Conservation (phyloP, 805 yeast species). For the Ogataea corticis region DNA sequence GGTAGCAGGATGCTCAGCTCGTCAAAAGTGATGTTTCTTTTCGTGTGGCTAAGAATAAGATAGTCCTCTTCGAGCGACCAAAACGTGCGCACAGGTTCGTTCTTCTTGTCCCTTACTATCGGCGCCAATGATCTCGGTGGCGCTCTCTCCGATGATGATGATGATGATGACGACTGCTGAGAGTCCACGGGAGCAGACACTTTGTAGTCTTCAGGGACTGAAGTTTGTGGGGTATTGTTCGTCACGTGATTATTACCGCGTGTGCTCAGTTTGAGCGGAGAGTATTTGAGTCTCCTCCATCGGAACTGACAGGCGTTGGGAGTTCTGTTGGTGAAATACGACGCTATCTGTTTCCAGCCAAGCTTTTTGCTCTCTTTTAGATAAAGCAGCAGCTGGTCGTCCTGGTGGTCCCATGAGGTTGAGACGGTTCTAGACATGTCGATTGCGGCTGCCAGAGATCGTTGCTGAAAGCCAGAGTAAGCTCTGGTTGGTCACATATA, state of each 20-base stretch:
- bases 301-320: slow-evolving; percentile 90
- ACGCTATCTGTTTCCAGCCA: slow-evolving; percentile 87
- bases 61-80: slow-evolving; percentile 33
- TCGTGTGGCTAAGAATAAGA: slow-evolving; percentile 51
- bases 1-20: slow-evolving; percentile 76
- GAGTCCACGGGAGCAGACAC: too few species aligned
- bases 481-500: too few species aligned
- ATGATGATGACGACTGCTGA: too few species aligned
- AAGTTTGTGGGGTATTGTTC: background rate
- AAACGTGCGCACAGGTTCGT: background rate
- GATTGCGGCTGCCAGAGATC: background rate
- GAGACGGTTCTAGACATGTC: slow-evolving; percentile 8
- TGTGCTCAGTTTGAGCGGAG: slow-evolving; percentile 24
- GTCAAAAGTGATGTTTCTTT: slow-evolving; percentile 62
- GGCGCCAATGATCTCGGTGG: background rate
- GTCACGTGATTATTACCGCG: background rate
- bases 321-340: slow-evolving; percentile 73
- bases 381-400: slow-evolving; percentile 68
- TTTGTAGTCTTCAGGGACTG: too few species aligned
- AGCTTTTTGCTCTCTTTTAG: slow-evolving; percentile 78
- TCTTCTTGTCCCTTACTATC: background rate
- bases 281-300: slow-evolving; percentile 70
- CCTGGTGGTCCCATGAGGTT: slow-evolving; percentile 71
- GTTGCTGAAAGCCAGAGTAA: too few species aligned
- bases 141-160: too few species aligned